These are phyloP conservation scores for Coniella lustricola DNA, from an alignment of 2,329 filamentous ascomycete genomes.

Conservation along the genomic window DNA sequence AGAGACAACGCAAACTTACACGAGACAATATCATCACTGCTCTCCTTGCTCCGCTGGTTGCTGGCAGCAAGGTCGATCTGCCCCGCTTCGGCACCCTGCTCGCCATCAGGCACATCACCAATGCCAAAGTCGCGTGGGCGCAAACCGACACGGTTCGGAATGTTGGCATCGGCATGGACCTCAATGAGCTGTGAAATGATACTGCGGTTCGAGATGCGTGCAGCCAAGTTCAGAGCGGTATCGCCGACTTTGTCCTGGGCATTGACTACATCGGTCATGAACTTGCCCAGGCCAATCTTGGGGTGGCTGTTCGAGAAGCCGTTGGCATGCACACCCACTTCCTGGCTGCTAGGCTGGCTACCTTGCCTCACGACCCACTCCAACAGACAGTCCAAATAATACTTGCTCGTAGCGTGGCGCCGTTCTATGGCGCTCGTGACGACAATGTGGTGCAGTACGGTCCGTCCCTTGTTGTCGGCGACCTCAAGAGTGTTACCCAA, in stretches of 20 bases:
- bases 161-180: conserved; percentile 87
- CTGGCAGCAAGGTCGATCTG: conserved; percentile 37
- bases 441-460: conserved; percentile 92
- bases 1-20: conserved; percentile 46
- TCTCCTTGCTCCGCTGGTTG: conserved; percentile 58
- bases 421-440: conserved; percentile 94
- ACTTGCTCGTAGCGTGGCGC: conserved; percentile 82
- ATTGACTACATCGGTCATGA: conserved; percentile 97
- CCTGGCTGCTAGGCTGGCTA: conserved; percentile 33
- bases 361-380: conserved; percentile 91
- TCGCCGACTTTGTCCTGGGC: conserved; percentile 90
- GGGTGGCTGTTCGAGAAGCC: conserved; percentile 29
- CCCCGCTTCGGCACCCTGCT: conserved; percentile 47
- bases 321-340: conserved; percentile 21
- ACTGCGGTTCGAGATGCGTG: conserved; percentile 83
- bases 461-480: conserved; percentile 80
- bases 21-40: conserved; percentile 70
- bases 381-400: conserved; percentile 89
- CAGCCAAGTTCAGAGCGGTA: conserved; percentile 88
- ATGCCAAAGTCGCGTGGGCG: conserved; percentile 93
- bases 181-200: conserved; percentile 96
- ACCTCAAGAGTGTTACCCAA: conserved; percentile 86
- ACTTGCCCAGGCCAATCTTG: conserved; percentile 80
- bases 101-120: conserved; percentile 60
- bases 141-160: conserved; percentile 83